Evolutionary conservation across 2,329 filamentous ascomycete genomes (phyloP), one percentile per base, ranked within the genome.

Genomic region (Epichloe uncinata): DNA sequence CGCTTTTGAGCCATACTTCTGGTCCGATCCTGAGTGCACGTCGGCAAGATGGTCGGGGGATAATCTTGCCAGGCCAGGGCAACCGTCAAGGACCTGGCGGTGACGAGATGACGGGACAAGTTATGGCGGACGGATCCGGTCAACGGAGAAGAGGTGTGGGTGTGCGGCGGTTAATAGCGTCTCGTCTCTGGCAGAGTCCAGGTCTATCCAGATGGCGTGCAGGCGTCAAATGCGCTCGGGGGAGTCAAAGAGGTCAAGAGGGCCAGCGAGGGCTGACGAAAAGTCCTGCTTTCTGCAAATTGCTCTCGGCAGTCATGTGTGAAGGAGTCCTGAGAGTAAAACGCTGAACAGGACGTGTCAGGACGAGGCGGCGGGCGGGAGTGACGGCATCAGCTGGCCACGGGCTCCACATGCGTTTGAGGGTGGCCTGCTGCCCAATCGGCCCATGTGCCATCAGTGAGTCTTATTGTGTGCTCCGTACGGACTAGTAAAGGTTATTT

Each of bases 1-100:
- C 94, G 84, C 61, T 87, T 82, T 68, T 90, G 66, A 26, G 70
- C 70, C 71, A 73, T 74, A 55, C 48, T 63, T 33, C 15, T 20
- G 37, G 30, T 41, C 12, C 26, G 38, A 35, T 15, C 11, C 46
- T 7, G 15, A 16, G 13, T 35, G 37, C 3, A 26, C 35, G 9
- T 45, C 22, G 16, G 40, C 5, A 33, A 43, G 11, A 30, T 6
- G 7, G 13, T 43, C 41, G 41, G 5, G 13, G 35, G 35, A n/a
- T 13, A 5, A 8, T 37, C 35, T 37, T 37, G 13, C 7, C 9
- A 7, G 20, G 30, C 30, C 30, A 30, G 30, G 9, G 8, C 22
- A 34, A 13, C n/a, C 16, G 42, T 33, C 26, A 37, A n/a, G 15
- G 13, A 37, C 35, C 35, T n/a, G 35, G 13, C 3, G 35, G 35